Evolutionary conservation across 768 basidiomycete species (phyloP), one percentile per base, ranked within the genome.

Genomic region (Suillus americanus): DNA sequence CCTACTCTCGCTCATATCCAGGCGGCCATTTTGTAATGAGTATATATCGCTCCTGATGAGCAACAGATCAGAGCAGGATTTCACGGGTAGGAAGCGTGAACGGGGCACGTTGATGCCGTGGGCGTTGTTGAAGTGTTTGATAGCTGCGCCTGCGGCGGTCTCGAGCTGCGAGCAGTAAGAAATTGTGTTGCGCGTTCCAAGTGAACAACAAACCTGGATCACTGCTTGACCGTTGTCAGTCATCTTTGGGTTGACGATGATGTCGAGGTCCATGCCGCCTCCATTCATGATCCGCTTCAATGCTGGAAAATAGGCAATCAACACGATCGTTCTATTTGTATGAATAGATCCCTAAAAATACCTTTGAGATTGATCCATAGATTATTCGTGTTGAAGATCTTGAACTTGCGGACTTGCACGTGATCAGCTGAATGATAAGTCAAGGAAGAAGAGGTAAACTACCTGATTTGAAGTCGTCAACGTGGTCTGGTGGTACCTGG

Each of bases 31-130:
- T 76, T 89, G 81, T 60, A 97, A 83, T 62, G 91, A 91, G 80
- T 97, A 98, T 69, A 97, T 89, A 75, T 95, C 93, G 65, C 89
- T 92, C 81, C 93, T 97, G 82, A 95, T 92, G 69, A 95, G 80
- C 46, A 97, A 84, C 60, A 96, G 80, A 74, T 93, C 91, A 40
- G 94, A 96, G 79, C 92, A 95, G 65, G 85, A 89, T 84, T 91
- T 91, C 48, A 93, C 91, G 48, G 95, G 94, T 73, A 99, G 84
- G 89, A 98, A 97, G 66, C 97, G 92, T 65, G 85, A 88, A 62
- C 95, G 90, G 62, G 97, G 95, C 51, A 98, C 97, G 80, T 96
- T 97, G 79, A 97, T 90, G 65, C 94, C 97, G 73, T 91, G 91
- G 7, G 92, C 94, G 74, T 90, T 90, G 77, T 85, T 89, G 83